Base-by-base conservation (phyloP, 2,329 filamentous ascomycete species). In the Aspergillus spinulosporus region DNA sequence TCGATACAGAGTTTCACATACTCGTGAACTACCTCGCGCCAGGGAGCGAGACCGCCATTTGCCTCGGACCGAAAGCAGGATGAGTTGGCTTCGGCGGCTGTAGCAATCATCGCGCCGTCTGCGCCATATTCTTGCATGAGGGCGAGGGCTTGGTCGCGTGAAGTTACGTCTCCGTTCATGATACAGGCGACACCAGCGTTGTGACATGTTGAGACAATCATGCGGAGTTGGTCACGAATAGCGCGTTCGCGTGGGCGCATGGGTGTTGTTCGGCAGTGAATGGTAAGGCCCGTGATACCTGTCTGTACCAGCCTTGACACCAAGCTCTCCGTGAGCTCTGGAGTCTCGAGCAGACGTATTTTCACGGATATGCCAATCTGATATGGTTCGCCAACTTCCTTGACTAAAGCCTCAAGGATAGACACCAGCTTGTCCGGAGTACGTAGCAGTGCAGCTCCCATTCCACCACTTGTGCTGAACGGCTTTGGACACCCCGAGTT, bases 401-500 rank as follows among this genome's bases (percentile, higher is more conserved):
- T 80, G 2, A 97, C 92, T 7, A 99, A 80, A 0, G 90, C 87
- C 59, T 88, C 86, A 5, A 99, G 81, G 62, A 99, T 99, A 0
- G 87, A 82, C 65, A 87, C 88, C 1, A 99, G 83, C 66, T 84
- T 86, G 62, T 97, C 92, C 0, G 94, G 93, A 0, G 88, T 93
- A 64, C 84, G 85, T 12, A 99, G 82, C 15, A 99, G 82, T 1
- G 92, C 93, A 0, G 94, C 94, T 48, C 94, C 94, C 94, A 99
- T 99, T 48, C 94, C 94, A 58, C 92, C 92, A 60, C 84, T 84
- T 2, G 93, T 96, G 68, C 90, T 96, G 75, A 99, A 99, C 0
- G 93, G 90, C 74, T 99, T 99, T 0, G 94, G 94, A 70, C 94
- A 99, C n/a, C 94, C 94, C 0, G 94, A 92, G 72, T 99, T 99